phyloP scores from a whole-genome alignment of 2,329 filamentous ascomycete species.

The Aspergillus brasiliensis region DNA sequence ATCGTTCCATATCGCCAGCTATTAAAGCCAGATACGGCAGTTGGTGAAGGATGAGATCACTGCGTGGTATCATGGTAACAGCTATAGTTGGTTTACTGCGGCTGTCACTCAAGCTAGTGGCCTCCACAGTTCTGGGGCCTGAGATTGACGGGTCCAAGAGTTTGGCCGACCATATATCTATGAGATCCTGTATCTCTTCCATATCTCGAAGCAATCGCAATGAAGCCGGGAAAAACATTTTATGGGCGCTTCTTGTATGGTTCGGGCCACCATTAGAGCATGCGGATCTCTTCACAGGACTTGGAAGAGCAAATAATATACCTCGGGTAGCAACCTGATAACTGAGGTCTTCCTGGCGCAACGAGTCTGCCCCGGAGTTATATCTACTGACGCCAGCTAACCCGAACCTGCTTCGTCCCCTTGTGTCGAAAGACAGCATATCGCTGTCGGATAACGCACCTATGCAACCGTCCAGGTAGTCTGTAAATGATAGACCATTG shows the following conservation, averaged over 20 bases:
- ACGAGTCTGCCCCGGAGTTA: slow-evolving; percentile 56
- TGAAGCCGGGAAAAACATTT: slow-evolving; percentile 90
- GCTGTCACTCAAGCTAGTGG: not conserved
- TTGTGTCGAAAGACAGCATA: slow-evolving; percentile 69
- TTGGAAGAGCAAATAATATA: slow-evolving; percentile 79
- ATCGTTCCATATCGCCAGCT: slow-evolving; percentile 36
- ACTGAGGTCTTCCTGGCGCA: slow-evolving; percentile 90
- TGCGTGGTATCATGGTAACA: slow-evolving; percentile 38
- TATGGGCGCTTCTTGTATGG: slow-evolving; percentile 64
- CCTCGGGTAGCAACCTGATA: slow-evolving; percentile 90
- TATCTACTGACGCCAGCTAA: slow-evolving; percentile 58
- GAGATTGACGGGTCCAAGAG: slow-evolving; percentile 38
- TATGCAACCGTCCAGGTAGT: slow-evolving; percentile 81
- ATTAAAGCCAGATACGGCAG: slow-evolving; percentile 83
- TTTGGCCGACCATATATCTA: slow-evolving; percentile 50
- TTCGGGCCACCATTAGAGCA: slow-evolving; percentile 39
- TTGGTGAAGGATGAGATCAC: slow-evolving; percentile 68
- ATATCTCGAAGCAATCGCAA: slow-evolving; percentile 79
- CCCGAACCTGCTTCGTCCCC: slow-evolving; percentile 40
- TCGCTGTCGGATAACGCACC: slow-evolving; percentile 86
- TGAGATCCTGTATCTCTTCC: slow-evolving; percentile 75
- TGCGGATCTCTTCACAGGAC: slow-evolving; percentile 71
- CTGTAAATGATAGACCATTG: slow-evolving; percentile 65
- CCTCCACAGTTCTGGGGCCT: not conserved
- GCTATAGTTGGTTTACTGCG: slow-evolving; percentile 12